phyloP scores from a whole-genome alignment of 2,329 filamentous ascomycete genomes.

The Talaromyces funiculosus region DNA sequence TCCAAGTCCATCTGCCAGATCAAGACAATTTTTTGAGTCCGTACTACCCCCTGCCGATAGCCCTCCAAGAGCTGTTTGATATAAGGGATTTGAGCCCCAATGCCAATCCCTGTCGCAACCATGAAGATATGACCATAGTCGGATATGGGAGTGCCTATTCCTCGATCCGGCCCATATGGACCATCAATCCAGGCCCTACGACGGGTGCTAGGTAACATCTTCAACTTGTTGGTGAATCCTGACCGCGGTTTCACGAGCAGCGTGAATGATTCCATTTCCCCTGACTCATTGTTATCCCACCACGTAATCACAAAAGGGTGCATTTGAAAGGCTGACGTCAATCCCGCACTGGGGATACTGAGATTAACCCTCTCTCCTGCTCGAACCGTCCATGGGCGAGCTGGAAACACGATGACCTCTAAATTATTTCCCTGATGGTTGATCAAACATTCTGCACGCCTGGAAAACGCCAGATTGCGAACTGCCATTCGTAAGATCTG shows the following conservation, averaged over 20 bases:
- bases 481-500: slow-evolving; percentile 10
- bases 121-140: slow-evolving; percentile 31
- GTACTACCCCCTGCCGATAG: slow-evolving; percentile 19
- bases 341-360: slow-evolving; percentile 17
- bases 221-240: slow-evolving; percentile 17
- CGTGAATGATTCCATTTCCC: slow-evolving; percentile 16
- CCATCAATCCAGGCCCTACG: slow-evolving; percentile 23
- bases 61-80: slow-evolving; percentile 31
- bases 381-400: slow-evolving; percentile 17
- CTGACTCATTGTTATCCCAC: slow-evolving; percentile 18
- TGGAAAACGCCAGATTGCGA: slow-evolving; percentile 15
- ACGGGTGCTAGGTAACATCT: slow-evolving; percentile 6
- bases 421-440: slow-evolving; percentile 9
- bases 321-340: slow-evolving; percentile 23
- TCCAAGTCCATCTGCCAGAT: slow-evolving; percentile 25
- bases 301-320: slow-evolving; percentile 26
- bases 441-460: slow-evolving; percentile 3
- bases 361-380: slow-evolving; percentile 21
- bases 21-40: slow-evolving; percentile 23
- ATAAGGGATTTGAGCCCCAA: slow-evolving; percentile 30
- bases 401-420: slow-evolving; percentile 11
- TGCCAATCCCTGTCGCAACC: slow-evolving; percentile 31
- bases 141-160: slow-evolving; percentile 14
- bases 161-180: slow-evolving; percentile 21
- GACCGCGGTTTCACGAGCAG: slow-evolving; percentile 22